phyloP scores from a whole-genome alignment of 805 yeast species.

The Lipomyces starkeyi region DNA sequence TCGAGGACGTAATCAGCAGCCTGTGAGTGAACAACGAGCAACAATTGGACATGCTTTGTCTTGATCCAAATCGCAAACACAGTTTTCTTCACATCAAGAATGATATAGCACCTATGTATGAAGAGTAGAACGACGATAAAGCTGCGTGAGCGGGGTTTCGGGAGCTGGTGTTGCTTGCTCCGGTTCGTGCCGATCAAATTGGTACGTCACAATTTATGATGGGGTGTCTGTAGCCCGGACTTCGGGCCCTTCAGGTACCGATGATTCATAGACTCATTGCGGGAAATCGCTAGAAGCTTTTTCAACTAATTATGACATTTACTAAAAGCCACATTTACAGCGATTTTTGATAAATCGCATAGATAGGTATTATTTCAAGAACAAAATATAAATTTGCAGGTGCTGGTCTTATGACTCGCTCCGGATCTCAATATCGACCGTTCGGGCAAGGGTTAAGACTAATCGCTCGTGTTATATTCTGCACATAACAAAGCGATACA shows the following conservation, averaged over 20 bases:
- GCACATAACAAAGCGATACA: not conserved
- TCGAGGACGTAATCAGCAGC: not conserved
- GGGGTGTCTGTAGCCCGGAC: not conserved
- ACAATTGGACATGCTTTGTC: not conserved
- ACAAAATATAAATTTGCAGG: too few relatives aligned
- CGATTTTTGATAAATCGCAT: too few relatives aligned
- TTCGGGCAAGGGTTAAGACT: too few relatives aligned
- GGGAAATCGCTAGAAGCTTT: too few relatives aligned
- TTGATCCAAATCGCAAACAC: not conserved
- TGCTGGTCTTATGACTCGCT: too few relatives aligned
- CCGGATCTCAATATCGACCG: too few relatives aligned
- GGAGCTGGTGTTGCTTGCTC: not conserved
- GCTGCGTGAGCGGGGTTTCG: not conserved
- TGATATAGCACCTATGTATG: not conserved
- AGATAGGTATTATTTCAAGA: too few relatives aligned
- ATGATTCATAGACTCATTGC: not conserved
- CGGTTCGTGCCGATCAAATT: not conserved
- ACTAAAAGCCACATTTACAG: too few relatives aligned
- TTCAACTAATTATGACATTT: too few relatives aligned
- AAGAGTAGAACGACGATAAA: not conserved
- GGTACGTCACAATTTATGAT: not conserved
- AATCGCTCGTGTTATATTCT: not conserved
- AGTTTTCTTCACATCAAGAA: not conserved
- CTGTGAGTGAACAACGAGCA: not conserved
- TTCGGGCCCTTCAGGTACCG: not conserved